These are phyloP conservation scores for Chlamydomonas incerta DNA, from an alignment of 139 green algal species.

Conservation along the genomic window DNA sequence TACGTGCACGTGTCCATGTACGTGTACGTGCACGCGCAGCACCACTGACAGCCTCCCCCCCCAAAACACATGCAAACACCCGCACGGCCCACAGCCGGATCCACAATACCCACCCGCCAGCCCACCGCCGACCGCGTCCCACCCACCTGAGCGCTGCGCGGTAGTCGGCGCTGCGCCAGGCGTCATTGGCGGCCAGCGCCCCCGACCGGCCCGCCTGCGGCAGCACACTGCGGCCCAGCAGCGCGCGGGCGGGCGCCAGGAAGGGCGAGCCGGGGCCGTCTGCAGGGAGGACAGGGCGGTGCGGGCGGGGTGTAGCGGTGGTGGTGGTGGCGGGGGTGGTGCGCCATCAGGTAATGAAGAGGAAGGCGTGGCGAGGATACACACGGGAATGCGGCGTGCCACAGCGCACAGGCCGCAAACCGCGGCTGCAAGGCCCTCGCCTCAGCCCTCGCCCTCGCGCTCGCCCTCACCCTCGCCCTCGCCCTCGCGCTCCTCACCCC, in stretches of 20 bases:
- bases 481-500: neutral
- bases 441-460: neutral
- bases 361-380: no score
- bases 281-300: neutral
- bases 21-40: no score
- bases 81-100: no score
- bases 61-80: no score
- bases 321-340: neutral
- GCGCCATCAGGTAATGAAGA: no score
- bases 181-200: conserved; percentile 1
- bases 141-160: neutral
- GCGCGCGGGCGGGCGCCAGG: neutral
- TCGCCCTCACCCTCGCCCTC: neutral
- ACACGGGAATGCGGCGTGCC: no score
- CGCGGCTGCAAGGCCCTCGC: neutral
- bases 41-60: no score
- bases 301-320: no score
- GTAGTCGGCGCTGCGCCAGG: conserved; percentile 41
- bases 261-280: conserved; percentile 19
- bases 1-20: no score
- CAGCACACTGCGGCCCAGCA: conserved; percentile 27
- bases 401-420: no score
- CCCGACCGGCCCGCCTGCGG: conserved; percentile 8
- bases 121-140: neutral
- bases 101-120: neutral